These are phyloP conservation scores for Serendipita sp. DNA, from an alignment of 768 basidiomycete species.

Conservation along the genomic window DNA sequence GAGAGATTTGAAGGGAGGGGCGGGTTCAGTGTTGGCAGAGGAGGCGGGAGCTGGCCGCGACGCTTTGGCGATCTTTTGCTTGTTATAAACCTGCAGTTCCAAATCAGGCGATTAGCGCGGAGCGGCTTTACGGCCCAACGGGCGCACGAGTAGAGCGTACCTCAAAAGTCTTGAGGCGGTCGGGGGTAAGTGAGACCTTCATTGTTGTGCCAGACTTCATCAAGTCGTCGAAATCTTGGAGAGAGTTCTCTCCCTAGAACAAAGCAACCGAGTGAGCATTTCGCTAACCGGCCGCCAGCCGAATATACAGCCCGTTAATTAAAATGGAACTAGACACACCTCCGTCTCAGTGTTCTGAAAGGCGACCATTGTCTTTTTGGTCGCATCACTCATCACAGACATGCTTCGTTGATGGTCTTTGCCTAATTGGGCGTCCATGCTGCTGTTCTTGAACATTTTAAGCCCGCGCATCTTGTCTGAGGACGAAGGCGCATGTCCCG, in stretches of 20 bases:
- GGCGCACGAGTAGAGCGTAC: conserved; percentile 27
- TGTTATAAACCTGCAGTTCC: conserved; percentile 44
- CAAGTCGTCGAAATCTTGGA: conserved; percentile 83
- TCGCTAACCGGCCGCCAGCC: not conserved
- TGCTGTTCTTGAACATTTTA: conserved; percentile 33
- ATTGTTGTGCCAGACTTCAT: conserved; percentile 81
- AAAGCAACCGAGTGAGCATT: not conserved
- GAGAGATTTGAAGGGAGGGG: conserved; percentile 5
- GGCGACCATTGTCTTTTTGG: not conserved
- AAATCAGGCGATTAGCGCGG: conserved; percentile 9
- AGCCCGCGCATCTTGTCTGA: conserved; percentile 46
- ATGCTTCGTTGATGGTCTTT: not conserved
- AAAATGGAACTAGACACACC: not conserved
- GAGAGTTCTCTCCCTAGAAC: conserved; percentile 35
- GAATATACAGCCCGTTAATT: not conserved
- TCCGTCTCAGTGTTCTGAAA: conserved; percentile 8
- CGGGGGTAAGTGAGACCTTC: conserved; percentile 91
- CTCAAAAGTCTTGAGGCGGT: conserved; percentile 85
- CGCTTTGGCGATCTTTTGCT: conserved; percentile 36
- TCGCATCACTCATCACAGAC: conserved; percentile 6
- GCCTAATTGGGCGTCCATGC: not conserved
- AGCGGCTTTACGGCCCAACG: not conserved
- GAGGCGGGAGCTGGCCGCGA: conserved; percentile 10
- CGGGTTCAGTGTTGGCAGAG: conserved; percentile 7
- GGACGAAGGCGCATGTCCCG: conserved; percentile 34